phyloP scores from a whole-genome alignment of 2,329 filamentous ascomycete genomes.

The Cyphellophora attinorum region DNA sequence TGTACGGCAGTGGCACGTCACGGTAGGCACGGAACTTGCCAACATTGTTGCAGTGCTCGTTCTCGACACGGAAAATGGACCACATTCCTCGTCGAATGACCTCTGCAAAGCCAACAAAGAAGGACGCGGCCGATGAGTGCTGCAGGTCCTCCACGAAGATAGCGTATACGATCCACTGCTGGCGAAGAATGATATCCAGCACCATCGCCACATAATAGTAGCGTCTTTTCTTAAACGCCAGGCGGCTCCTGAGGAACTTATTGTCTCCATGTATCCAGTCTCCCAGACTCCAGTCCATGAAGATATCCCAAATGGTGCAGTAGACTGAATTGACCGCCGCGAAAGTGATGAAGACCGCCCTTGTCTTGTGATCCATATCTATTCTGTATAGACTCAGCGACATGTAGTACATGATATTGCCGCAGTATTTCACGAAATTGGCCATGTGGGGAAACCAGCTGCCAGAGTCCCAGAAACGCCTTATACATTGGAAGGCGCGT shows the following conservation, averaged over 20 bases:
- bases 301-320: slow-evolving; percentile 80
- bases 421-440: slow-evolving; percentile 85
- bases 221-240: slow-evolving; percentile 70
- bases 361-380: slow-evolving; percentile 43
- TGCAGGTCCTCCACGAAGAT: slow-evolving; percentile 72
- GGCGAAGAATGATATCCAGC: slow-evolving; percentile 74
- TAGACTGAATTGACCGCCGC: slow-evolving; percentile 77
- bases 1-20: slow-evolving; percentile 77
- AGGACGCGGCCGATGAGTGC: slow-evolving; percentile 74
- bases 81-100: slow-evolving; percentile 79
- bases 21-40: slow-evolving; percentile 79
- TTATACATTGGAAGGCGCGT: slow-evolving; percentile 82
- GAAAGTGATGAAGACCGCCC: slow-evolving; percentile 67
- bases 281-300: slow-evolving; percentile 93
- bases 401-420: slow-evolving; percentile 71
- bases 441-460: slow-evolving; percentile 87
- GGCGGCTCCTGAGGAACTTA: slow-evolving; percentile 62
- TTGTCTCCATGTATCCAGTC: slow-evolving; percentile 64
- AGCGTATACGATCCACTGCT: slow-evolving; percentile 89
- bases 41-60: slow-evolving; percentile 93
- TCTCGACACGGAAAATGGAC: slow-evolving; percentile 90
- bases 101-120: slow-evolving; percentile 68
- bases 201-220: slow-evolving; percentile 80
- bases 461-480: slow-evolving; percentile 76
- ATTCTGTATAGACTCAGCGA: slow-evolving; percentile 78